Conservation (phyloP, 768 basidiomycete genomes). For the Rossbeevera mucosa region DNA sequence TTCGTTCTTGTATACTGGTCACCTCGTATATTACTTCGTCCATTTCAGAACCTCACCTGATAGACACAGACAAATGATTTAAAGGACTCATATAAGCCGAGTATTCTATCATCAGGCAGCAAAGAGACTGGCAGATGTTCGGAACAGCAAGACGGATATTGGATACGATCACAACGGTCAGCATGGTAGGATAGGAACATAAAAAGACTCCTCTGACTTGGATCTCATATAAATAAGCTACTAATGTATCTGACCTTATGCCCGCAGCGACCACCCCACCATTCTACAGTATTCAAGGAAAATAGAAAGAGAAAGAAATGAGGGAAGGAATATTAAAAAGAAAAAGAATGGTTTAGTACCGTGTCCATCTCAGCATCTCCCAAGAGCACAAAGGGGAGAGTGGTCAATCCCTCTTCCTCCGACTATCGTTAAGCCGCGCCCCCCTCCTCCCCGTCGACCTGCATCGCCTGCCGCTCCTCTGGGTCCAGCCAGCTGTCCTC, state of each 20-base stretch:
- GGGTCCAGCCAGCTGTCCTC: conserved; percentile 93
- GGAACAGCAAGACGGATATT: too few relatives aligned
- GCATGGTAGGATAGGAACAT: neutral
- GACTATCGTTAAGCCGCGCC: conserved; percentile 1
- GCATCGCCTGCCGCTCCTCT: conserved; percentile 60
- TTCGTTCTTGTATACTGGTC: too few relatives aligned
- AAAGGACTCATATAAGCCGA: too few relatives aligned
- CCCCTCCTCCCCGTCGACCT: conserved; percentile 31
- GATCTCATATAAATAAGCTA: neutral
- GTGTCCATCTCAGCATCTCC: conserved; percentile 4
- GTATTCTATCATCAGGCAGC: too few relatives aligned
- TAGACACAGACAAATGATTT: too few relatives aligned
- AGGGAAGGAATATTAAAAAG: conserved; percentile 3
- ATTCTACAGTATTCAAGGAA: conserved; percentile 1
- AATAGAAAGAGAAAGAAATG: neutral
- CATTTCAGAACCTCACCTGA: too few relatives aligned
- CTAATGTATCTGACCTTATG: neutral
- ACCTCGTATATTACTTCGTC: too few relatives aligned
- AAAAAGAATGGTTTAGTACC: neutral
- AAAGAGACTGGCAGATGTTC: too few relatives aligned
- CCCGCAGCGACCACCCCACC: too few relatives aligned
- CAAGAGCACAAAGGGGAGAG: too few relatives aligned
- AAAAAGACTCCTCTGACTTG: neutral
- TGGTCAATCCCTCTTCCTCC: too few relatives aligned
- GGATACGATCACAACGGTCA: neutral